Evolutionary conservation across 768 basidiomycete genomes (phyloP), one percentile per base, ranked within the genome.

Genomic region (Lyophyllum shimeji): DNA sequence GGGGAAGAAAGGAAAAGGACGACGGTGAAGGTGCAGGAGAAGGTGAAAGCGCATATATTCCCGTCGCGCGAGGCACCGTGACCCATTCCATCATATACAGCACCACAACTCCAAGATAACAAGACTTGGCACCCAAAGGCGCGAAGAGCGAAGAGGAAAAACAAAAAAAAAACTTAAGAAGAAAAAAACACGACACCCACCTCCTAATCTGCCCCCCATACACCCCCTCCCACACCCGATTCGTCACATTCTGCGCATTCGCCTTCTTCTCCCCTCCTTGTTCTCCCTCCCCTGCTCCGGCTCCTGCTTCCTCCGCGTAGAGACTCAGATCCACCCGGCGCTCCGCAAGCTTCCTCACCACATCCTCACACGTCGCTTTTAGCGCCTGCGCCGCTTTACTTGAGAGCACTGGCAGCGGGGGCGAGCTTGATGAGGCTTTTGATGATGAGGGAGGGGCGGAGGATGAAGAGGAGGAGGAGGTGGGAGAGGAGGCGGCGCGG

Each of bases 221-320:
- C n/a, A 78, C 78, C 12, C n/a, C 76, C 70, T 90, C 86, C 68
- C 85, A 81, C 31, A 74, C 75, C 34, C 80, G 74, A 70, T 92
- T 93, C 67, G 79, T 82, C 49, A 85, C 81, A 63, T 93, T 93
- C 74, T 91, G 88, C 61, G 86, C 84, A 62, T 92, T 91, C 63
- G 79, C 79, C 51, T 75, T 78, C 48, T 71, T 50, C 20, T 60
- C 46, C 20, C 46, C 62, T 71, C 27, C 52, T 46, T 24, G 25
- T 47, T 57, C 40, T 39, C 54, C 43, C 29, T 4, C 46, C 46
- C 39, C 34, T 15, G 21, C 56, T 63, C 24, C 43, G 46, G 33
- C 31, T 13, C 23, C 56, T n/a, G n/a, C n/a, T n/a, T n/a, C n/a
- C n/a, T n/a, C n/a, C n/a, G n/a, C n/a, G n/a, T 70, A 74, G 45